A percentile compares a stretch with the other conserved stretches of the same genome.
Conservation (phyloP, 2,329 filamentous ascomycete genomes). For the Curvularia sp. region DNA sequence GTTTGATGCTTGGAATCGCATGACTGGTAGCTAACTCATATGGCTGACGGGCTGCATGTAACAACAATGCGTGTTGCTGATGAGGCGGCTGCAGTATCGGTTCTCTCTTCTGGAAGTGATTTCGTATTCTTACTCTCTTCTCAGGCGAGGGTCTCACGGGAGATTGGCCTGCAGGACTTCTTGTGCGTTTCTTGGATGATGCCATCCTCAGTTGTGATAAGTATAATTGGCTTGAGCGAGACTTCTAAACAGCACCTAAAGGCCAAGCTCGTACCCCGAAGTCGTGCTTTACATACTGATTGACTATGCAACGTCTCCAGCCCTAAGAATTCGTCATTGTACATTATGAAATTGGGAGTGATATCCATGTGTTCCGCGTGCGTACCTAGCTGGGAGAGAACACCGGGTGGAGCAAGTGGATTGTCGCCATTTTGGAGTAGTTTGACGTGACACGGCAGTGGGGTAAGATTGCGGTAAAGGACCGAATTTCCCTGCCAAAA, state of each 20-base stretch:
- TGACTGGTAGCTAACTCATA: conserved; percentile 59
- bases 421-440: conserved; percentile 34
- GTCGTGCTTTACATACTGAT: not conserved
- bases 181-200: conserved; percentile 26
- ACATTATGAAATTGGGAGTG: not conserved
- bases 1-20: conserved; percentile 55
- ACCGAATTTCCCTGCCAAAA: not conserved
- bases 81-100: conserved; percentile 17
- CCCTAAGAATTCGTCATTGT: not conserved
- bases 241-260: not conserved
- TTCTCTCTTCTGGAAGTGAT: conserved; percentile 21
- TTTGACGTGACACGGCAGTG: conserved; percentile 30
- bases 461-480: conserved; percentile 10
- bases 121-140: conserved; percentile 14
- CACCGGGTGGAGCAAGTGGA: conserved; percentile 16
- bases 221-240: not conserved
- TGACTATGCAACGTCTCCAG: not conserved
- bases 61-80: conserved; percentile 58
- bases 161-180: conserved; percentile 17
- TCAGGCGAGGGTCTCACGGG: not conserved
- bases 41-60: conserved; percentile 60
- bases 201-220: conserved; percentile 10
- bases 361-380: not conserved
- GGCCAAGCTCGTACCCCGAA: not conserved
- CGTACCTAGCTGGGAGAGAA: not conserved